Evolutionary conservation across 2,329 filamentous ascomycete genomes (phyloP).

Genomic region (Lasiodiplodia sp.): DNA sequence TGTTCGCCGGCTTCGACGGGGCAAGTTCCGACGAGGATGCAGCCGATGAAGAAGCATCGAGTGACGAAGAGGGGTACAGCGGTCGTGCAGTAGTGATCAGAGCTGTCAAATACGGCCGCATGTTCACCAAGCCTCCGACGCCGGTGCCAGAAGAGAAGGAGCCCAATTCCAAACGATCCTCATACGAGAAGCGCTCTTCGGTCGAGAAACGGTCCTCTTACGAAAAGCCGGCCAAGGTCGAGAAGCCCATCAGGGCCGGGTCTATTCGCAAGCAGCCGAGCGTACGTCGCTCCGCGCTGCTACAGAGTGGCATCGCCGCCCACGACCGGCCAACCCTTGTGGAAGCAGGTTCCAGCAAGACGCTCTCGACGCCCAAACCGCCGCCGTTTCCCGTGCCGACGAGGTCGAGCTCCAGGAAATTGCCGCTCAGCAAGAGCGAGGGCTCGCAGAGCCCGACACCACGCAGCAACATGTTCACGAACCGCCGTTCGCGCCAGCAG

Average conservation of each 20-base stretch:
- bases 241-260: constrained; percentile 41
- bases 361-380: constrained; percentile 41
- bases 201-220: constrained; percentile 40
- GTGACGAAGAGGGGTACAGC: constrained; percentile 68
- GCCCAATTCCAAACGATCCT: constrained; percentile 38
- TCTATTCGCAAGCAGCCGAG: constrained; percentile 55
- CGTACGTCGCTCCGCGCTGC: constrained; percentile 81
- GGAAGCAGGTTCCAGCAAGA: constrained; percentile 53
- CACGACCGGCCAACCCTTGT: constrained; percentile 71
- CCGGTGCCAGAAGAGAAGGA: constrained; percentile 54
- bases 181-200: constrained; percentile 46
- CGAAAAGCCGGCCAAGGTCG: constrained; percentile 46
- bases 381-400: constrained; percentile 94
- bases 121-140: constrained; percentile 49
- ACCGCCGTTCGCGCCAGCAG: constrained; percentile 50
- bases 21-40: constrained; percentile 53
- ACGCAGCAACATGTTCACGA: constrained; percentile 49
- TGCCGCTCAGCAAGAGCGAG: constrained; percentile 73
- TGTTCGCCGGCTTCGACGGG: constrained; percentile 78
- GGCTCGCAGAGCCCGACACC: constrained; percentile 79
- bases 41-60: constrained; percentile 64
- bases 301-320: constrained; percentile 77
- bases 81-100: constrained; percentile 48
- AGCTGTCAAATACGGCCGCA: constrained; percentile 57
- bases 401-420: constrained; percentile 83